Evolutionary conservation across 2,329 filamentous ascomycete genomes (phyloP), one percentile per base, ranked within the genome.

Genomic region (Arachnomyces sp.): DNA sequence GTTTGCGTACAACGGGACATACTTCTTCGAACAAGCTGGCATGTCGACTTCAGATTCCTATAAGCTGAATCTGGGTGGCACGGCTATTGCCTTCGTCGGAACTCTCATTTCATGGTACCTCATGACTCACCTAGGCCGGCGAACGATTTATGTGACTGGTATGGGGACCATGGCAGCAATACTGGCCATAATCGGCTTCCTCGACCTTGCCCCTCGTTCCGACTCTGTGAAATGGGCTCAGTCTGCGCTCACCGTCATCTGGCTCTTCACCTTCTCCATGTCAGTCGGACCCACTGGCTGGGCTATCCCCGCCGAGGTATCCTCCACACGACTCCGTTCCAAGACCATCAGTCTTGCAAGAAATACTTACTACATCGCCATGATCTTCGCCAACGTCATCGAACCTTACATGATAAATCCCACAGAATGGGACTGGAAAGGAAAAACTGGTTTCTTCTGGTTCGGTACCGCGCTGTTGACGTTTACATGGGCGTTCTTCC

Each of bases 271-370:
- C 3, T 77, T 76, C 51, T 70, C 71, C 53, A 63, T 70, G 41
- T 68, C 68, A 4, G 66, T 76, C 6, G 74, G 73, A 0, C 73
- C 72, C 0, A 64, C 75, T 11, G 72, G 68, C n/a, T 76, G 72
- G 53, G 65, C 65, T 1, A 51, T 76, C 8, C 54, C 74, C 17
- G 66, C 71, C 0, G 73, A 76, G 48, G 60, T 75, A 3, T 71
- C 70, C 0, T 72, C 69, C 1, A 71, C 69, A 1, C 61, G 70
- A 9, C 63, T 76, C 34, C 70, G 72, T 34, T 63, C 67, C n/a
- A 69, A 74, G 54, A 73, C 71, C 0, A 70, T 75, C 14, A 53
- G 45, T 1, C 32, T 58, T 7, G 51, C 55, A 1, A 52, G 47
- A 2, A 48, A 53, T 7, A 45, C 42, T 29, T 50, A 49, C 32